Base-by-base conservation (phyloP, 257 asterid genomes). In the Fraxinus quadrangulata region DNA sequence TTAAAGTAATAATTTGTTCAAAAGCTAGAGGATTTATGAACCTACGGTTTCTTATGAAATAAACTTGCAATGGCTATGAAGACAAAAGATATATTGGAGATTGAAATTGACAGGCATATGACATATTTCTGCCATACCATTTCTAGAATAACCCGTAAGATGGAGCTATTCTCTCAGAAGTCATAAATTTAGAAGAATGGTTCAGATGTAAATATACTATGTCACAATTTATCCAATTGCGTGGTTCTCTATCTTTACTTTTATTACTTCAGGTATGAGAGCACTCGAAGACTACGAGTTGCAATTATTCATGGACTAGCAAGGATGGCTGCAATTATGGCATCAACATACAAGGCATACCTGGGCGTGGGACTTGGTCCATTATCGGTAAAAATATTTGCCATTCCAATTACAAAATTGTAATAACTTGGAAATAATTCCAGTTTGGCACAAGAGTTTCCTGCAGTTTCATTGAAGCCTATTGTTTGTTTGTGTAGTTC, bases 271-370 rank as follows among this genome's bases (percentile, higher is more conserved):
- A 93, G 99, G 30, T 96, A 96, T 63, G 99, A 93, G 86, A 84
- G 86, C 69, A 88, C 96, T 72, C 90, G 99, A 84, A 90, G 78
- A 79, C 69, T 96, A 66, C 88, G 99, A 66, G 99, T 93, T 78
- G 93, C 97, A 40, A 67, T 93, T 59, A 96, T 96, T 81, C 99
- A 96, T 74, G 97, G 98, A 75, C 91, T 96, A 31, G 98, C 99
- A 21, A 90, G 99, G 86, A 90, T 96, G 97, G 97, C 98, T 79
- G 98, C 99, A 56, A 88, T 93, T 13, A 96, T 96, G 99, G 99
- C 98, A 63, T 77, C 95, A 72, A 90, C 98, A 40, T 96, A 96
- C 85, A 96, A 89, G 81, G 95, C 97, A 12, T 96, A 96, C 79
- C 87, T 96, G 37, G 98, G 98, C 1, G 97, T 88, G 8, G 99